Evolutionary conservation across 768 basidiomycete genomes (phyloP).

Genomic region (Rhizopogon sp.): DNA sequence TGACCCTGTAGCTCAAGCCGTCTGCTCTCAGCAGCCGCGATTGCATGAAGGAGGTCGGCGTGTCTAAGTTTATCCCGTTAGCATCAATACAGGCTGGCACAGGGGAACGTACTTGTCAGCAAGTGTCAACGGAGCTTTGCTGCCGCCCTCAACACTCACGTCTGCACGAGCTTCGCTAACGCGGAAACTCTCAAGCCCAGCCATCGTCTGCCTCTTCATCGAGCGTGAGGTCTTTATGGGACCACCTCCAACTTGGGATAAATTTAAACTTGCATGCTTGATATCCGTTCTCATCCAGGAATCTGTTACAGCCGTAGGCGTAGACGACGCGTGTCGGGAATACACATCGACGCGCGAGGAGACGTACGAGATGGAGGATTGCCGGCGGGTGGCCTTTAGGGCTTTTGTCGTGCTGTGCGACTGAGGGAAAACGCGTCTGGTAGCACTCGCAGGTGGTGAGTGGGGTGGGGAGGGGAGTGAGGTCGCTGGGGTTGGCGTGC

Average conservation of each 20-base stretch:
- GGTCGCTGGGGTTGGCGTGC: background rate
- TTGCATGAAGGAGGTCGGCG: constrained; percentile 74
- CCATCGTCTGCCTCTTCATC: background rate
- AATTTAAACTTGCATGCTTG: too few relatives aligned
- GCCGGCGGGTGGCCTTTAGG: constrained; percentile 14
- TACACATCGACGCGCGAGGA: constrained; percentile 1
- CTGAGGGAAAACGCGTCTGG: background rate
- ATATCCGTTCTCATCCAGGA: background rate
- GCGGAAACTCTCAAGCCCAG: background rate
- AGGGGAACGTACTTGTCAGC: constrained; percentile 59
- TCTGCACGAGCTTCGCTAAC: background rate
- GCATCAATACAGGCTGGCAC: background rate
- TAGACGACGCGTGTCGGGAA: background rate
- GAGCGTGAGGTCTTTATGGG: background rate
- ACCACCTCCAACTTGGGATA: background rate
- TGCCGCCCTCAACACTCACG: background rate
- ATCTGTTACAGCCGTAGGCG: background rate
- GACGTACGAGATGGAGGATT: constrained; percentile 23
- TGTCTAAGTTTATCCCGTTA: constrained; percentile 45
- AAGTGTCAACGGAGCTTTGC: constrained; percentile 50
- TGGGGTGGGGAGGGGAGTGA: background rate
- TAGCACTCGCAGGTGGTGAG: background rate
- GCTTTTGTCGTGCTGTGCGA: background rate
- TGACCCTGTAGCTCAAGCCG: constrained; percentile 79
- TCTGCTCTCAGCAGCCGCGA: constrained; percentile 83